These are phyloP conservation scores for Fagopyrum homotropicum DNA, from an alignment of 148 eudicot species.

Conservation along the genomic window DNA sequence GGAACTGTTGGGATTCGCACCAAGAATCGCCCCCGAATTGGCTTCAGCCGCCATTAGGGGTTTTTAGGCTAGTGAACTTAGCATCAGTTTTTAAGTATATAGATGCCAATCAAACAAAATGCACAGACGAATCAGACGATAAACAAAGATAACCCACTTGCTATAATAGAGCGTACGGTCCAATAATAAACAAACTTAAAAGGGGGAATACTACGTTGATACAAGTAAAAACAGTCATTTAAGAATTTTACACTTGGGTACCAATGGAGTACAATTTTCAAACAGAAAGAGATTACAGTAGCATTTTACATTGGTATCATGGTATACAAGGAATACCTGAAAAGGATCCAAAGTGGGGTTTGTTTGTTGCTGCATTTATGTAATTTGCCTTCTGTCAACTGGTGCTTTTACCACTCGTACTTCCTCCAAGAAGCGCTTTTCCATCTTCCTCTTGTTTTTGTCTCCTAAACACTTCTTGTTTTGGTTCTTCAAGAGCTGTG, in stretches of 20 bases:
- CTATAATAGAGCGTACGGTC: background rate
- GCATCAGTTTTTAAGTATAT: too few relatives aligned
- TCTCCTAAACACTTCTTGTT: constrained; percentile 29
- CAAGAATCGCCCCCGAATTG: too few relatives aligned
- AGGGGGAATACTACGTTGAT: background rate
- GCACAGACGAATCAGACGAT: background rate
- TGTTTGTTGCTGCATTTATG: background rate
- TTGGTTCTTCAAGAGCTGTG: constrained; percentile 50
- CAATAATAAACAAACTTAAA: background rate
- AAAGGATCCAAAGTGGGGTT: background rate
- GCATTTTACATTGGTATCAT: constrained; percentile 6
- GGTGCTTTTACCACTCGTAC: constrained; percentile 6
- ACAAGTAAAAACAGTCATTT: constrained; percentile 4
- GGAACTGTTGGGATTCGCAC: too few relatives aligned
- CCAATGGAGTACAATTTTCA: background rate
- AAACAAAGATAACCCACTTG: background rate
- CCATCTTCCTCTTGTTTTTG: constrained; percentile 25
- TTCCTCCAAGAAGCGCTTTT: constrained; percentile 15
- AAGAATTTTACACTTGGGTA: constrained; percentile 9
- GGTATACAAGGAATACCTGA: constrained; percentile 5
- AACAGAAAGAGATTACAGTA: constrained; percentile 1
- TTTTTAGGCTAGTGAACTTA: too few relatives aligned
- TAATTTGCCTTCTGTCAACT: background rate
- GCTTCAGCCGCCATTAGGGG: too few relatives aligned
- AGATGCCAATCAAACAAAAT: background rate